Percentiles rank a stretch among this genome's conserved stretches.
phyloP scores from a whole-genome alignment of 495 filamentous ascomycete genomes.

The Lichenothelia convexa region DNA sequence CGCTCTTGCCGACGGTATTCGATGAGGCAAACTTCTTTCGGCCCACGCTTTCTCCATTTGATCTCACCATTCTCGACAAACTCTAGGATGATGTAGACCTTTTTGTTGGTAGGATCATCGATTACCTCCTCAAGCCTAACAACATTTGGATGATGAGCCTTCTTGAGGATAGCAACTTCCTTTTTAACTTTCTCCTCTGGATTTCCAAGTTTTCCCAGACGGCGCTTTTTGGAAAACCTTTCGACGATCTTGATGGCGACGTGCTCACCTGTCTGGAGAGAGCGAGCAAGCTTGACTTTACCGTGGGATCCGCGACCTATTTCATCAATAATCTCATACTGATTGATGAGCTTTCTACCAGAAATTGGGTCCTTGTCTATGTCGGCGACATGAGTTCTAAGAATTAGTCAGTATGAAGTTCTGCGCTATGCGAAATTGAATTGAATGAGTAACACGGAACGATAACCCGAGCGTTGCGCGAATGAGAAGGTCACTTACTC shows the following conservation, averaged over 20 bases:
- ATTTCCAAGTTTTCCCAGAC: conserved; percentile 57
- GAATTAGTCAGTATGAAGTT: neutral
- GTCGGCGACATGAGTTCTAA: conserved; percentile 63
- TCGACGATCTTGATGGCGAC: conserved; percentile 98
- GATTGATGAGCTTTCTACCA: conserved; percentile 87
- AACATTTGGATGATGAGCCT: conserved; percentile 87
- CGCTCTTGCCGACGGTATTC: conserved; percentile 64
- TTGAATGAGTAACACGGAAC: neutral
- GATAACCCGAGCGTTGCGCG: too few species aligned
- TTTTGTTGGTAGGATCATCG: conserved; percentile 84
- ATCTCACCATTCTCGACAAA: conserved; percentile 89
- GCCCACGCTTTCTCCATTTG: conserved; percentile 70
- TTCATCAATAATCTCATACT: conserved; percentile 92
- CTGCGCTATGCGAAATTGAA: neutral
- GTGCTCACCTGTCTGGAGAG: conserved; percentile 28
- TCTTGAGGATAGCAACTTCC: conserved; percentile 96
- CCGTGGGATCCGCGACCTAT: conserved; percentile 80
- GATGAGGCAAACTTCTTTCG: conserved; percentile 58
- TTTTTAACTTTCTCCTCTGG: conserved; percentile 88
- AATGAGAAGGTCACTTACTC: too few species aligned
- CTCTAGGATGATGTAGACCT: conserved; percentile 95
- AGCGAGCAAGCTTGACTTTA: conserved; percentile 39
- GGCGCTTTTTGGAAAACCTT: conserved; percentile 77
- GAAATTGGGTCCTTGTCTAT: conserved; percentile 74
- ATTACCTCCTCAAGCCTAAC: conserved; percentile 93